Evolutionary conservation across 495 filamentous ascomycete genomes (phyloP), one percentile per base, ranked within the genome.

Genomic region (Lindgomyces ingoldianus): DNA sequence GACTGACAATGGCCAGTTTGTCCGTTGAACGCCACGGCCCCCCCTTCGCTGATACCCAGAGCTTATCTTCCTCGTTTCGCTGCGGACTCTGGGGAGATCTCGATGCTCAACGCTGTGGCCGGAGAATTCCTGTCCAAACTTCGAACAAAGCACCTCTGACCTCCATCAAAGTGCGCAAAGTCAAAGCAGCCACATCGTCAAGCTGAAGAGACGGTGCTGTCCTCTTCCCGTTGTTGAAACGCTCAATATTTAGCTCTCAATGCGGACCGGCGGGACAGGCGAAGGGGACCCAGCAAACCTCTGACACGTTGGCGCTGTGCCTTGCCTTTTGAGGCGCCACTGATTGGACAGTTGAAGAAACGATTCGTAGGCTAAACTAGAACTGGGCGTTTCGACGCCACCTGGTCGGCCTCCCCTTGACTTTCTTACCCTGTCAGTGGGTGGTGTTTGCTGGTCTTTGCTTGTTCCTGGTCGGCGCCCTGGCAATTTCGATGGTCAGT

Each of bases 231-330:
- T 8, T n/a, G 50, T 54, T 62, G 59, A 62, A 62, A 62, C 59
- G 18, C 14, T 21, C 19, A 46, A 19, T 30, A 47, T n/a, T 41
- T n/a, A 42, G 52, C 10, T 25, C 42, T 44, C 52, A 18, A 41
- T 41, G 42, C 22, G 19, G 10, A 21, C 19, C 2, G 6, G 14
- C 21, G 39, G 60, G 22, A 48, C 42, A 27, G 36, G 49, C 49
- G 24, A 48, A 51, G 60, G 3, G 29, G 10, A 14, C 33, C 55
- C 48, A 21, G 55, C 21, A 11, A 21, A 22, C 16, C 47, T 54
- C 55, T 26, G 42, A 60, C 62, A 60, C 53, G 62, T 60, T 58
- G 52, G 52, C 52, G 61, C 44, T 16, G 30, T 10, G 14, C 24
- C 3, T 26, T 25, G 47, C 2, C 47, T 22, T 9, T 14, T 16